Percentiles rank a stretch among this genome's conserved stretches.
phyloP scores from a whole-genome alignment of 73 alveolate species.

The Tetrahymena malaccensis region DNA sequence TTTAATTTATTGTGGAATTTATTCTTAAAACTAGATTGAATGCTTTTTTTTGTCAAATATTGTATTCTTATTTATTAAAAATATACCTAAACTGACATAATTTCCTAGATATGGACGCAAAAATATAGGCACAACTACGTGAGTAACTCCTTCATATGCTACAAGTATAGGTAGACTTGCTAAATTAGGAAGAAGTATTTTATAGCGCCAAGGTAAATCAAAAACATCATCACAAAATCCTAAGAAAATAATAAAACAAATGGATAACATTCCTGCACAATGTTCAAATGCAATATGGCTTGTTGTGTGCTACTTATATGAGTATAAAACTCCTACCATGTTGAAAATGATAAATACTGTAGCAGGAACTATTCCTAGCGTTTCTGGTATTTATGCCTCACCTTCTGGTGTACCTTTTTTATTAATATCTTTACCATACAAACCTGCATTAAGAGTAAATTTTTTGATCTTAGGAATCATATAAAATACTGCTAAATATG shows the following conservation, averaged over 20 bases:
- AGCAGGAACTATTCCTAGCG: slow-evolving; percentile 92
- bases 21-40: too few species aligned
- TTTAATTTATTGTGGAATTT: too few species aligned
- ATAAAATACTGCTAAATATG: slow-evolving; percentile 8
- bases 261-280: slow-evolving; percentile 84
- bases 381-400: slow-evolving; percentile 65
- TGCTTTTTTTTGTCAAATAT: too few species aligned
- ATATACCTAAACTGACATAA: slow-evolving; percentile 50
- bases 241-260: slow-evolving; percentile 79
- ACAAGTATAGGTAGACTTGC: slow-evolving; percentile 92
- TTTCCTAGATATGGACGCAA: slow-evolving; percentile 39
- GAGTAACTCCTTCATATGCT: slow-evolving; percentile 89
- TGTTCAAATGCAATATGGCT: slow-evolving; percentile 37
- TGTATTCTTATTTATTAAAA: background rate
- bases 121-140: slow-evolving; percentile 71
- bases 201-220: slow-evolving; percentile 95
- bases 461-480: slow-evolving; percentile 25
- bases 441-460: slow-evolving; percentile 21
- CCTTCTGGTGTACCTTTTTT: slow-evolving; percentile 36
- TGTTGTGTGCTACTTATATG: slow-evolving; percentile 6
- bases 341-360: slow-evolving; percentile 64
- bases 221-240: slow-evolving; percentile 96
- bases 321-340: background rate
- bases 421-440: slow-evolving; percentile 31
- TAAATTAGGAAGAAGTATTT: slow-evolving; percentile 85